These are phyloP conservation scores for Penicillium maclennaniae DNA, from an alignment of 495 filamentous ascomycete genomes.

Conservation along the genomic window DNA sequence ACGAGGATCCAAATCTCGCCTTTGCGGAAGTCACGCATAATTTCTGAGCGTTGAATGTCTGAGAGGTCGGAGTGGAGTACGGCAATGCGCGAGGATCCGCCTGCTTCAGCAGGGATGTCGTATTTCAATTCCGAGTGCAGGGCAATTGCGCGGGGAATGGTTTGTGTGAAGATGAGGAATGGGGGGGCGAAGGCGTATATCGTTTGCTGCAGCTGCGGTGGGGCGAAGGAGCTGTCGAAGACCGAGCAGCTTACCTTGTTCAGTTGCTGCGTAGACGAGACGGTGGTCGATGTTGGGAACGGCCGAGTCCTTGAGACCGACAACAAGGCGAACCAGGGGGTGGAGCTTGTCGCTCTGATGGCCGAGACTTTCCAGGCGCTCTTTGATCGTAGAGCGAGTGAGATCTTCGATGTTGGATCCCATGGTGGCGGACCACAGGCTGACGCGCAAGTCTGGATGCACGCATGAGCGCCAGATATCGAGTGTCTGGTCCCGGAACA, in stretches of 20 bases:
- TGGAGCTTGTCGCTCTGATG: constrained; percentile 24
- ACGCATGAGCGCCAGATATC: constrained; percentile 77
- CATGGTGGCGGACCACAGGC: constrained; percentile 96
- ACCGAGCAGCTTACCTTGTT: constrained; percentile 88
- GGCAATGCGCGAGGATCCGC: constrained; percentile 80
- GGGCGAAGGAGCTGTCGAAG: constrained; percentile 90
- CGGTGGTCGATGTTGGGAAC: constrained; percentile 87
- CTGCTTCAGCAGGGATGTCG: constrained; percentile 85
- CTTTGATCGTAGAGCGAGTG: constrained; percentile 56
- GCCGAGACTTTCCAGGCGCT: constrained; percentile 34
- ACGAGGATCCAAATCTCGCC: constrained; percentile 96
- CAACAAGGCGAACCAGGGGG: constrained; percentile 74
- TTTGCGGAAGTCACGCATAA: constrained; percentile 85
- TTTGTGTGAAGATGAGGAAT: constrained; percentile 93
- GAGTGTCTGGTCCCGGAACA: constrained; percentile 88
- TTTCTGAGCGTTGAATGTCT: constrained; percentile 64
- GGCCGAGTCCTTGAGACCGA: constrained; percentile 92
- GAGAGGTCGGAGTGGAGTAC: constrained; percentile 86
- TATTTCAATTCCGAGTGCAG: constrained; percentile 88
- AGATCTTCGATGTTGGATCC: constrained; percentile 85
- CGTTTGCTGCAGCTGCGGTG: constrained; percentile 51
- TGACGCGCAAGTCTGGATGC: constrained; percentile 61
- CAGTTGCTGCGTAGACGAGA: constrained; percentile 85
- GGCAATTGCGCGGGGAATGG: constrained; percentile 82
- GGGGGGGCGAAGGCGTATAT: constrained; percentile 70